Conservation (phyloP, 371 early-diverging fungal genomes). For the Blakeslea trispora region DNA sequence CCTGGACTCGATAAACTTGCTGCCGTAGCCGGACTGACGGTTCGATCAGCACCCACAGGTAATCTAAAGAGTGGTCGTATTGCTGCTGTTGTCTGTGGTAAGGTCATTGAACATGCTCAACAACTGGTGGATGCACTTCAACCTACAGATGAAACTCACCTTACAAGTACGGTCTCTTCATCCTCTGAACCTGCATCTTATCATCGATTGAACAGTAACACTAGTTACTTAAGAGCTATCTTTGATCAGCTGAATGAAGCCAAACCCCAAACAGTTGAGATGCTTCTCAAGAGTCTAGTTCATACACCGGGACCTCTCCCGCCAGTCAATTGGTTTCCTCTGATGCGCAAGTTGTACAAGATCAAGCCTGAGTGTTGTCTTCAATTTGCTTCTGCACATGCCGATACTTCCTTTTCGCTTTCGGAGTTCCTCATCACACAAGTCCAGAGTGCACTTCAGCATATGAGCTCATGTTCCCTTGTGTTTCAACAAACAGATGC, state of each 20-base stretch:
- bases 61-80: constrained; percentile 44
- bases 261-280: neutral
- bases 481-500: constrained; percentile 44
- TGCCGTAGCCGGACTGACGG: constrained; percentile 25
- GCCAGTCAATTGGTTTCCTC: constrained; percentile 60
- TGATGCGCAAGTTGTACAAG: constrained; percentile 37
- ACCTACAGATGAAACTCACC: neutral
- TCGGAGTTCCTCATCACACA: constrained; percentile 55
- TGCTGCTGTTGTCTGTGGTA: constrained; percentile 42
- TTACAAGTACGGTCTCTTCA: neutral
- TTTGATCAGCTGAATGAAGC: constrained; percentile 35
- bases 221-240: constrained; percentile 56
- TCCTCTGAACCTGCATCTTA: constrained; percentile 55
- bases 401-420: constrained; percentile 55
- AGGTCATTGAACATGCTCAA: constrained; percentile 23
- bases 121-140: neutral
- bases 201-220: constrained; percentile 47
- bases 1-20: constrained; percentile 26
- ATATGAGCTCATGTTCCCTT: constrained; percentile 15
- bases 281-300: constrained; percentile 29
- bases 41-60: constrained; percentile 24
- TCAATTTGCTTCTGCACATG: constrained; percentile 52
- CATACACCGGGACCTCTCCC: constrained; percentile 55
- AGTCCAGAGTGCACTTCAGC: constrained; percentile 6
- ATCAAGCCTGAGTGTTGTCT: constrained; percentile 35